Base-by-base conservation (phyloP, 2,329 filamentous ascomycete species). In the Endocalyx cinctus region DNA sequence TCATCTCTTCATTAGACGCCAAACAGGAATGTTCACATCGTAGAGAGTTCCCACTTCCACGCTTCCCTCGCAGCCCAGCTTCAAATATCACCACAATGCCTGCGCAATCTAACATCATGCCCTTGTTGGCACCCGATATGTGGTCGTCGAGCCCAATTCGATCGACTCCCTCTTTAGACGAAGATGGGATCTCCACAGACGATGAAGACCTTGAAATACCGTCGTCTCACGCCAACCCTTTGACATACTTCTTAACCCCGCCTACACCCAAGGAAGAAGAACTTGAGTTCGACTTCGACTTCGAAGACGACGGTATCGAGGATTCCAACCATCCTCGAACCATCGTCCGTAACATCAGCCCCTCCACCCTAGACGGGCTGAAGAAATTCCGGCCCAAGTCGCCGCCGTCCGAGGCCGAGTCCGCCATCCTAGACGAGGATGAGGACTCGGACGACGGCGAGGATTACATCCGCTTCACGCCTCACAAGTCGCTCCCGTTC, bases 281-380 rank as follows among this genome's bases (percentile, higher is more conserved):
- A 25, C 53, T 61, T 27, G 60, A 59, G 42, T 64, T 69, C 51
- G 69, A 73, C 43, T 65, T 68, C 41, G 55, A 62, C 31, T 69
- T 74, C 45, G n/a, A n/a, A n/a, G 72, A 77, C 48, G 74, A 74
- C 23, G 72, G 74, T 35, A 78, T 78, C 50, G 72, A 77, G 48
- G 66, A 72, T 44, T 51, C 60, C 34, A 65, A 58, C 38, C 60
- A 61, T 4, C 66, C 68, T 4, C 52, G 57, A 17, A 63, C 66
- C 12, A 61, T 69, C 25, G 59, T 76, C 33, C 66, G 74, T 40
- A 76, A 69, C 43, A 66, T 78, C 38, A 77, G 72, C 48, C 74
- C 74, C 3, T 77, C 73, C 1, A 72, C 63, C 18, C 69, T 78
- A 19, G 67, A 66, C 16, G 69, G 70, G 4, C 66, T 74, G 12